Conservation (phyloP, 768 basidiomycete genomes). For the Cyclocybe cylindracea region DNA sequence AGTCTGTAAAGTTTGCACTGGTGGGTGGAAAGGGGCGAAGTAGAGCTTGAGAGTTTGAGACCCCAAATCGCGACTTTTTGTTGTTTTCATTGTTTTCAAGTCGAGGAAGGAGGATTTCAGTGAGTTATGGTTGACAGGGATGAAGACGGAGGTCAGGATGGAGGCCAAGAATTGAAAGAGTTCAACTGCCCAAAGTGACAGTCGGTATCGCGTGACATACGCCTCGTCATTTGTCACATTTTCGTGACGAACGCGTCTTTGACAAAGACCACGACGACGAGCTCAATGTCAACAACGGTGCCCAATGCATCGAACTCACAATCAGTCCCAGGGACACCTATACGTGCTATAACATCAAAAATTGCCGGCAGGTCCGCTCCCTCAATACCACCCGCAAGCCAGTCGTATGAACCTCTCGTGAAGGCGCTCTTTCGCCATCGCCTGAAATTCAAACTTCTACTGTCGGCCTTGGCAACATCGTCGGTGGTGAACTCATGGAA, state of each 20-base stretch:
- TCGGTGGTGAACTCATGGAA: slow-evolving; percentile 39
- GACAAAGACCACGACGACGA: slow-evolving; percentile 6
- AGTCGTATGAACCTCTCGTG: slow-evolving; percentile 65
- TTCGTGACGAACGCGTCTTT: slow-evolving; percentile 18
- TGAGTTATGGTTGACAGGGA: too few relatives aligned
- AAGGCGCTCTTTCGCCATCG: slow-evolving; percentile 64
- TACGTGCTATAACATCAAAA: slow-evolving; percentile 50
- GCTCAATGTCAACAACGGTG: slow-evolving; percentile 23
- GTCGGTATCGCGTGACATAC: too few relatives aligned
- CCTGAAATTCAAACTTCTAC: slow-evolving; percentile 55
- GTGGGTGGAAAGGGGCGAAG: too few relatives aligned
- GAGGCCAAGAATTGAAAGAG: too few relatives aligned
- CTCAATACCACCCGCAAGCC: slow-evolving; percentile 54
- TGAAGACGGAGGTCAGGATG: too few relatives aligned
- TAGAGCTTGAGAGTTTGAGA: too few relatives aligned
- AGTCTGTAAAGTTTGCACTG: too few relatives aligned
- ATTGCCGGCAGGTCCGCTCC: slow-evolving; percentile 52
- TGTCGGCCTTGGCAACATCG: slow-evolving; percentile 51
- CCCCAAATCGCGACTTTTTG: too few relatives aligned
- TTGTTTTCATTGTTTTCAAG: too few relatives aligned
- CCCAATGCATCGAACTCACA: slow-evolving; percentile 18
- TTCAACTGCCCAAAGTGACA: too few relatives aligned
- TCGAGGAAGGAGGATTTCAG: too few relatives aligned
- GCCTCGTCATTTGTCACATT: neutral
- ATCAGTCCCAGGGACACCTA: slow-evolving; percentile 30